Base-by-base conservation (phyloP, 2,329 filamentous ascomycete genomes). In the Neocatenulostroma microsporum region DNA sequence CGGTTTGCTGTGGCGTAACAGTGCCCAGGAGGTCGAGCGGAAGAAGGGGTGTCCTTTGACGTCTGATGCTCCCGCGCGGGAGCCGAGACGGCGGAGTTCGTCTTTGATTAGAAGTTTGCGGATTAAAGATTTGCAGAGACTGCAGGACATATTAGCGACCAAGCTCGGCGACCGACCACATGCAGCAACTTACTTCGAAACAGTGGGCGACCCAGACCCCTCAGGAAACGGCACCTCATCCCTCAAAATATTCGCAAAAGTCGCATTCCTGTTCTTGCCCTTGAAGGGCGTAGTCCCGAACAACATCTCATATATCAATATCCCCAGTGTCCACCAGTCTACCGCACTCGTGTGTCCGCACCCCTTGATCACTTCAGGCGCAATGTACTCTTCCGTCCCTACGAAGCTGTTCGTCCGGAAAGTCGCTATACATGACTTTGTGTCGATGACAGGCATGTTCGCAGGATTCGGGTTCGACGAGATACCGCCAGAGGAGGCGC, bases 281-380 rank as follows among this genome's bases (percentile, higher is more conserved):
- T 98, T 98, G 74, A 98, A 98, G 1, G 91, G 91, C 1, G 91
- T 98, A 1, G 89, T 98, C 37, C 91, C 91, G 66, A 89, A 98
- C 23, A 98, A 72, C 91, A 98, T 98, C 64, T 98, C 91, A 61
- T 96, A 98, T 39, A 98, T 87, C 56, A 98, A 66, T 49, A 98
- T 96, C 14, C 91, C 91, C 36, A 98, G 65, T 1, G 91, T 98
- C 91, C 91, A 98, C 91, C 91, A 98, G 62, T 98, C 91, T 11
- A 98, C 91, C 11, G 91, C 91, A 58, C 89, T 96, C 6, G 91
- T 98, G 64, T 98, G 91, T 17, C 91, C 91, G 57, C 89, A 95
- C 25, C 91, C 91, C 66, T 96, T 96, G 61, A 98, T 98, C 23
- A 98, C 91, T 62, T 98, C 91, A 2, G 91, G 91, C 1, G 91